phyloP scores from a whole-genome alignment of 1,284 basidiomycete genomes.

The Sanghuangporus weigelae region DNA sequence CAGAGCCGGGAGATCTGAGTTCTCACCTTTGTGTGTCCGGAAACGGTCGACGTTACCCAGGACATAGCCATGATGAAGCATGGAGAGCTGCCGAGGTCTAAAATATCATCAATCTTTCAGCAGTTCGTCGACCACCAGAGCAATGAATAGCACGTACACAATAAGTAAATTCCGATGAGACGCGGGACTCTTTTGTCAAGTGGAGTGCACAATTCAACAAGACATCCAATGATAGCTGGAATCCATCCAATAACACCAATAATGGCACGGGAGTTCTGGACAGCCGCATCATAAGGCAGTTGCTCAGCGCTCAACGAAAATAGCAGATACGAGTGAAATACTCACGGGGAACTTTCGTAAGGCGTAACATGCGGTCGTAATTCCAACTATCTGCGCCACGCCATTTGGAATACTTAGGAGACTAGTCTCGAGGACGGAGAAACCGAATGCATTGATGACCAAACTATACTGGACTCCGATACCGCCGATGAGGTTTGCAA shows the following conservation, averaged over 20 bases:
- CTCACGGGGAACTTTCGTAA: slow-evolving; percentile 22
- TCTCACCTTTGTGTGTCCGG: slow-evolving; percentile 30
- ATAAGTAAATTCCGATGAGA: slow-evolving; percentile 12
- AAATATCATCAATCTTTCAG: neutral
- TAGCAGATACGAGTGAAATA: slow-evolving; percentile 8
- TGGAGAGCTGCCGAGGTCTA: slow-evolving; percentile 22
- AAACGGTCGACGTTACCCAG: slow-evolving; percentile 28
- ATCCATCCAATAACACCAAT: slow-evolving; percentile 19
- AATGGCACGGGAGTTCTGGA: slow-evolving; percentile 22
- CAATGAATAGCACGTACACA: neutral
- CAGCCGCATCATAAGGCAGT: neutral
- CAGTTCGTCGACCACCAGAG: neutral
- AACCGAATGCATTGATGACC: slow-evolving; percentile 30
- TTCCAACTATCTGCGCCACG: slow-evolving; percentile 21
- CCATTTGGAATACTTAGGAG: slow-evolving; percentile 30
- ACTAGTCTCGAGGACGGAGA: slow-evolving; percentile 27
- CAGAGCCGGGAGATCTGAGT: neutral
- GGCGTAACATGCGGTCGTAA: slow-evolving; percentile 20
- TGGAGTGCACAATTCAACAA: slow-evolving; percentile 19
- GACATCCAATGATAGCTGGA: slow-evolving; percentile 24
- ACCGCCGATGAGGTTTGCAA: slow-evolving; percentile 23
- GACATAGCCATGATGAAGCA: slow-evolving; percentile 28
- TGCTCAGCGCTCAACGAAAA: neutral
- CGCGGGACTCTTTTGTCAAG: slow-evolving; percentile 10
- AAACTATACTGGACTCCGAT: slow-evolving; percentile 25